Conservation (phyloP, 257 asterid species). For the Solanum medicagineum region DNA sequence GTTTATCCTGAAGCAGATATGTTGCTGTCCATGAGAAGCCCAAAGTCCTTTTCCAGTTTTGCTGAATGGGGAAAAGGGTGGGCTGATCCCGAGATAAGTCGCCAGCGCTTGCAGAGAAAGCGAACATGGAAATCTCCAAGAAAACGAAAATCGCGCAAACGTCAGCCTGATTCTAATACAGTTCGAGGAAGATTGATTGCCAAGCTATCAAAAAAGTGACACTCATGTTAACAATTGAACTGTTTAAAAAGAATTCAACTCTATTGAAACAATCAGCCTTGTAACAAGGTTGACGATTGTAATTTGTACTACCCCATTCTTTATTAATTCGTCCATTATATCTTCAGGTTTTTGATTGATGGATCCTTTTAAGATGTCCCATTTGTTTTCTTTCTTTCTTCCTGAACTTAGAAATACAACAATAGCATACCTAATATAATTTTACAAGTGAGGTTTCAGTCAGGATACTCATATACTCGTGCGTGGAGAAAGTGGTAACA, state of each 20-base stretch:
- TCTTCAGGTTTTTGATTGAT: not conserved
- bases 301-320: not conserved
- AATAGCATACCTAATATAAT: no score
- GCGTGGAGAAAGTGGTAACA: not conserved
- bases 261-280: not conserved
- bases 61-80: slow-evolving; percentile 82
- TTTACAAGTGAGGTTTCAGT: no score
- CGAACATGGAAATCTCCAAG: slow-evolving; percentile 19
- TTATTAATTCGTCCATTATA: not conserved
- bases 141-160: slow-evolving; percentile 20
- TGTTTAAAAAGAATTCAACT: not conserved
- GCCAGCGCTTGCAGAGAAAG: slow-evolving; percentile 41
- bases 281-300: not conserved
- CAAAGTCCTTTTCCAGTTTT: slow-evolving; percentile 44
- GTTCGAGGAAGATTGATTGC: slow-evolving; percentile 66
- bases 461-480: no score
- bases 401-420: not conserved
- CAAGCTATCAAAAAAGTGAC: slow-evolving; percentile 32
- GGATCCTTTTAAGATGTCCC: not conserved
- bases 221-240: not conserved
- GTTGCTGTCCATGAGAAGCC: slow-evolving; percentile 28
- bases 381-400: not conserved
- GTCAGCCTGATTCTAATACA: slow-evolving; percentile 22
- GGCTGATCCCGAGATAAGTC: slow-evolving; percentile 79
- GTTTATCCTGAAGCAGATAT: slow-evolving; percentile 71